Evolutionary conservation across 768 basidiomycete species (phyloP).

Genomic region (Amanita pallidorosea): DNA sequence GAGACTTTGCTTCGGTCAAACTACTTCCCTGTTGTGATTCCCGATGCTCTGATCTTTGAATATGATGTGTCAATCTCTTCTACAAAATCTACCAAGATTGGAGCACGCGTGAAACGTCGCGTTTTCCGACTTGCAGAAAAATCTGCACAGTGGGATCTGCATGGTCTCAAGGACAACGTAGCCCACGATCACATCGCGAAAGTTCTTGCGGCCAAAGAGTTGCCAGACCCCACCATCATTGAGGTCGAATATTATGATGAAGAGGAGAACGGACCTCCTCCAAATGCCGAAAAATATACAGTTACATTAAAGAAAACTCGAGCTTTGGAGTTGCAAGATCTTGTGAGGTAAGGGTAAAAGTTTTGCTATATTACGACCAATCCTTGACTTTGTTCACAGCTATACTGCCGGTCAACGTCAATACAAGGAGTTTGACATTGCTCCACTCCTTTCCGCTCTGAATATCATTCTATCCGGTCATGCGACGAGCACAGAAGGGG

Average conservation of each 20-base stretch:
- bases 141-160: conserved; percentile 32
- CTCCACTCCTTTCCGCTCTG: conserved; percentile 49
- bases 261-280: conserved; percentile 35
- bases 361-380: not conserved
- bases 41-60: conserved; percentile 41
- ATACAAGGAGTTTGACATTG: conserved; percentile 44
- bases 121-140: conserved; percentile 56
- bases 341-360: conserved; percentile 21
- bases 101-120: conserved; percentile 38
- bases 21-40: conserved; percentile 51
- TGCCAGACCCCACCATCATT: conserved; percentile 35
- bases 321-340: conserved; percentile 42
- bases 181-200: conserved; percentile 50
- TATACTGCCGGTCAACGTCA: conserved; percentile 45
- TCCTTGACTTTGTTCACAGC: conserved; percentile 13
- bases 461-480: conserved; percentile 54
- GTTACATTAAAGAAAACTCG: conserved; percentile 30
- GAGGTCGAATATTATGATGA: conserved; percentile 37
- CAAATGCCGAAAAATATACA: conserved; percentile 33
- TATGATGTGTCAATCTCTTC: conserved; percentile 52
- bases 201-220: conserved; percentile 33
- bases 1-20: conserved; percentile 49
- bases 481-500: conserved; percentile 39
- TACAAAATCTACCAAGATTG: conserved; percentile 34
- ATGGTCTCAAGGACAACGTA: conserved; percentile 37